These are phyloP conservation scores for Taiozyma sp. DNA, from an alignment of 1,139 yeast species.

Conservation along the genomic window DNA sequence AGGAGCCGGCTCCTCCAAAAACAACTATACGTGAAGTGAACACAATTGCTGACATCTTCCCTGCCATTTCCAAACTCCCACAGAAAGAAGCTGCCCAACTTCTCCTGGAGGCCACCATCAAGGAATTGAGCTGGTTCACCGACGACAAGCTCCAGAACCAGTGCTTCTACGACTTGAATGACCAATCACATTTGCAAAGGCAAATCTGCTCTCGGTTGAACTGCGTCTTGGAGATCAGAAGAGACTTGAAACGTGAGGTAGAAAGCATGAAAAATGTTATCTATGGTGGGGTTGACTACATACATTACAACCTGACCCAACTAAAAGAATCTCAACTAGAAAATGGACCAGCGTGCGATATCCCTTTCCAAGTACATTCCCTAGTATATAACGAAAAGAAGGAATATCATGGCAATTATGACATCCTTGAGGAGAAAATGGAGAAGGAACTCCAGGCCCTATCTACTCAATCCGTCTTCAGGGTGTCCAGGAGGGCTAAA, in stretches of 20 bases:
- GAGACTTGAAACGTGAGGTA: neutral
- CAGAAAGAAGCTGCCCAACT: constrained; percentile 85
- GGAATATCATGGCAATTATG: neutral
- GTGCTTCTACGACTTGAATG: constrained; percentile 29
- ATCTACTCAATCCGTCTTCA: neutral
- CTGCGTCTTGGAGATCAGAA: neutral
- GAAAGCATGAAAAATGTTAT: neutral
- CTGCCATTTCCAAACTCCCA: constrained; percentile 82
- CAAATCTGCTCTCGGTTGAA: neutral
- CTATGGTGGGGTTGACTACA: neutral
- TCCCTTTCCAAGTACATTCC: neutral
- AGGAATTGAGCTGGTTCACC: constrained; percentile 45
- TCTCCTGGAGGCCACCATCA: constrained; percentile 63
- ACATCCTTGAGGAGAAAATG: neutral
- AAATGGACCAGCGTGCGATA: neutral
- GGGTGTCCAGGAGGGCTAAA: neutral
- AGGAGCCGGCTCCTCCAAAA: neutral
- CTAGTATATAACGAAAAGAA: neutral
- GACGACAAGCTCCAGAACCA: constrained; percentile 21
- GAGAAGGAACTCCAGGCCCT: neutral
- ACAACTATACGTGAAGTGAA: constrained; percentile 30
- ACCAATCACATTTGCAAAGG: constrained; percentile 4
- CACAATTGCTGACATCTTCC: constrained; percentile 65
- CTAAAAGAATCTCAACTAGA: neutral
- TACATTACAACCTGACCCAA: neutral